Evolutionary conservation across 106 monocot species (phyloP).

Genomic region (Agapanthus africanus): DNA sequence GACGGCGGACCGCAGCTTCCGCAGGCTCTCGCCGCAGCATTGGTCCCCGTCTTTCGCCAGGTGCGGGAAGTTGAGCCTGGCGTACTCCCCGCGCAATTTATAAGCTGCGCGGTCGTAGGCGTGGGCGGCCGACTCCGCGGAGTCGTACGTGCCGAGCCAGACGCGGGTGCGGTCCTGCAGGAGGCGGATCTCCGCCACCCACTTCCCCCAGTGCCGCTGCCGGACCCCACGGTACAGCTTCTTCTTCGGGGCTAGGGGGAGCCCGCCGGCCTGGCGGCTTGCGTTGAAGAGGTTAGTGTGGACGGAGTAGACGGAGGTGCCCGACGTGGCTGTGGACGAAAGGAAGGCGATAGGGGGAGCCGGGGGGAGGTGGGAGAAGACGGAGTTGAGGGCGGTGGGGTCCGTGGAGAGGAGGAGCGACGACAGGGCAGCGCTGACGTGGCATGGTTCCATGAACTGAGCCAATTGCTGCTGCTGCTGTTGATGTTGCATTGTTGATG

Average conservation of each 20-base stretch:
- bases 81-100: conserved; percentile 83
- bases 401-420: conserved; percentile 15
- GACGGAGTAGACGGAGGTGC: background rate
- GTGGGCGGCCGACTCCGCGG: conserved; percentile 57
- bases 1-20: conserved; percentile 39
- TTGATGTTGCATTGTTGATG: background rate
- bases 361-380: conserved; percentile 8
- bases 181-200: conserved; percentile 85
- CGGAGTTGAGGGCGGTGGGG: conserved; percentile 12
- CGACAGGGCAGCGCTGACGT: conserved; percentile 3
- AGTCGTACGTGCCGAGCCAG: conserved; percentile 86
- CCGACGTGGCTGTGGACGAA: background rate
- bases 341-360: too few species aligned
- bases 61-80: conserved; percentile 70
- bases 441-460: background rate
- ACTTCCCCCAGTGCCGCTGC: conserved; percentile 81
- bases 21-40: conserved; percentile 17
- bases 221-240: conserved; percentile 7
- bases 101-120: conserved; percentile 79
- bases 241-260: background rate
- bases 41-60: conserved; percentile 17
- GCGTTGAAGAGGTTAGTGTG: conserved; percentile 6
- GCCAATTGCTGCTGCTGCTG: background rate
- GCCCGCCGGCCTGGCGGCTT: background rate
- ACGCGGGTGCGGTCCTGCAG: conserved; percentile 72